Conservation (phyloP, 768 basidiomycete species). For the Solioccasus polychromus region DNA sequence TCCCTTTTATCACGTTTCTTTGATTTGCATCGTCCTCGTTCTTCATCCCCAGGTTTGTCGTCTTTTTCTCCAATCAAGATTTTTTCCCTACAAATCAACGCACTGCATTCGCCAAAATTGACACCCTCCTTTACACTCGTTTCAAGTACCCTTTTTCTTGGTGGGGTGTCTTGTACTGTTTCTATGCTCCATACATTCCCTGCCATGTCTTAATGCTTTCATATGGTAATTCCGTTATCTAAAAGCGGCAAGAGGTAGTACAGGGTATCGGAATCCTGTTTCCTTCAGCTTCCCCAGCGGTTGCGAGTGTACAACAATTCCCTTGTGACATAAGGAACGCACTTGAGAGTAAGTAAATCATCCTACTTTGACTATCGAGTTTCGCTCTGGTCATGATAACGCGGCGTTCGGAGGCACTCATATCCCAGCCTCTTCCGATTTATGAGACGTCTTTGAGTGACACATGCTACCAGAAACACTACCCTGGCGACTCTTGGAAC, state of each 20-base stretch:
- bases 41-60: constrained; percentile 16
- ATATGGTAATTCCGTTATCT: constrained; percentile 34
- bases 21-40: constrained; percentile 24
- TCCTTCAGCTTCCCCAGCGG: constrained; percentile 9
- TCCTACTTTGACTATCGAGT: background rate
- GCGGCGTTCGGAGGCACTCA: constrained; percentile 1
- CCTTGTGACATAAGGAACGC: background rate
- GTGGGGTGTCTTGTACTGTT: constrained; percentile 32
- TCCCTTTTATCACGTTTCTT: constrained; percentile 21
- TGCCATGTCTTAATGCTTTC: constrained; percentile 36
- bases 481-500: constrained; percentile 67
- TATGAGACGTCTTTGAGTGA: constrained; percentile 11
- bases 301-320: constrained; percentile 7
- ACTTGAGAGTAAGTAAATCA: constrained; percentile 12
- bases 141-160: constrained; percentile 26
- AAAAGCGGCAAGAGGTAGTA: constrained; percentile 16
- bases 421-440: constrained; percentile 10
- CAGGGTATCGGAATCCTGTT: constrained; percentile 3
- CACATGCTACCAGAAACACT: constrained; percentile 55
- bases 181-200: constrained; percentile 33
- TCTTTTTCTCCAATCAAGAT: constrained; percentile 11
- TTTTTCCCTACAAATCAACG: constrained; percentile 18
- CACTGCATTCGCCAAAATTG: constrained; percentile 24
- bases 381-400: constrained; percentile 5
- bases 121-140: constrained; percentile 30